Evolutionary conservation across 371 early-diverging fungal genomes (phyloP).

Genomic region (Saksenaea oblongispora): DNA sequence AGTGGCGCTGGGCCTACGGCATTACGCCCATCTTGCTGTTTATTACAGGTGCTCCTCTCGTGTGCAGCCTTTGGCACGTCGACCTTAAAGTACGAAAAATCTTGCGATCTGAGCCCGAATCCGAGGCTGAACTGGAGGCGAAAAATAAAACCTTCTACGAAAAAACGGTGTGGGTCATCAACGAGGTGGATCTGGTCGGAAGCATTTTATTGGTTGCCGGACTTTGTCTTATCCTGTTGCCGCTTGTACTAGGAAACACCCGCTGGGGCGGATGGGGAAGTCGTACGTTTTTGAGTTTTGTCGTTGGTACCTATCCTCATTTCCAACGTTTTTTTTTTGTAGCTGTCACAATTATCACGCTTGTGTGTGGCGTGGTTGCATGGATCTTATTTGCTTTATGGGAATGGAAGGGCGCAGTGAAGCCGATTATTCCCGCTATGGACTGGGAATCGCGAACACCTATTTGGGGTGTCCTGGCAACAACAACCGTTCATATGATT

Average conservation of each 20-base stretch:
- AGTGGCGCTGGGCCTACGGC: conserved; percentile 33
- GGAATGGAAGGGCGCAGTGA: conserved; percentile 41
- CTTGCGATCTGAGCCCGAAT: not conserved
- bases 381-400: conserved; percentile 17
- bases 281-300: not conserved
- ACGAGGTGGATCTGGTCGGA: conserved; percentile 45
- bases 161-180: conserved; percentile 25
- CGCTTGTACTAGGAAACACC: conserved; percentile 39
- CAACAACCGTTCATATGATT: conserved; percentile 44
- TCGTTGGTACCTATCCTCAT: not conserved
- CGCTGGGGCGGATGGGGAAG: conserved; percentile 44
- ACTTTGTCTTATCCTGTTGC: conserved; percentile 38
- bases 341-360: conserved; percentile 15
- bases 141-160: not conserved
- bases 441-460: conserved; percentile 49
- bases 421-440: conserved; percentile 46
- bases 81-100: conserved; percentile 17
- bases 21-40: conserved; percentile 31
- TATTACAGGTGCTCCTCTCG: conserved; percentile 15
- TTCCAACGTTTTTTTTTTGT: not conserved
- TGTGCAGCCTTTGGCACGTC: conserved; percentile 22
- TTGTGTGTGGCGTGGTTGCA: conserved; percentile 14
- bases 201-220: conserved; percentile 39
- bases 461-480: conserved; percentile 42
- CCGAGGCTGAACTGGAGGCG: conserved; percentile 3